phyloP scores from a whole-genome alignment of 2,329 filamentous ascomycete genomes.

The Xylariaceae sp. region DNA sequence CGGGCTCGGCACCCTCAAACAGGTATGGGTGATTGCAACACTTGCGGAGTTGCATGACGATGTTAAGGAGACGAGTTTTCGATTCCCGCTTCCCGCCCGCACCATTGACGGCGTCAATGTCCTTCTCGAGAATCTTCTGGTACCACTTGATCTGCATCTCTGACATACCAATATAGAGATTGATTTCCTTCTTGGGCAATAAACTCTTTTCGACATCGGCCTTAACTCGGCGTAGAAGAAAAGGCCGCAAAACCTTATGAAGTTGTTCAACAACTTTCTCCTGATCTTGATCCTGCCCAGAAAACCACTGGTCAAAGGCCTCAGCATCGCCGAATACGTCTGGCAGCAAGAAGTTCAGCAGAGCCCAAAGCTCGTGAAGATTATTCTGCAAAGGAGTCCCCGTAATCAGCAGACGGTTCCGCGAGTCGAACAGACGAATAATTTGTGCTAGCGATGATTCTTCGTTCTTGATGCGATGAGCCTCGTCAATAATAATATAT shows the following conservation, averaged over 20 bases:
- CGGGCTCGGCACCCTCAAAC: slow-evolving; percentile 94
- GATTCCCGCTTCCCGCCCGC: slow-evolving; percentile 95
- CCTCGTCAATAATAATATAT: slow-evolving; percentile 98
- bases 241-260: slow-evolving; percentile 86
- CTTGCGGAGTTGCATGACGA: slow-evolving; percentile 98
- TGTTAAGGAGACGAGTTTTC: slow-evolving; percentile 94
- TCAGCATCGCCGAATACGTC: slow-evolving; percentile 97
- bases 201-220: slow-evolving; percentile 97
- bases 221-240: slow-evolving; percentile 93
- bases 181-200: slow-evolving; percentile 94
- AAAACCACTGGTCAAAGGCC: slow-evolving; percentile 98
- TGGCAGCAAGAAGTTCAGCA: slow-evolving; percentile 95
- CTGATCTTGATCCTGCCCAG: slow-evolving; percentile 81
- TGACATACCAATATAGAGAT: slow-evolving; percentile 96
- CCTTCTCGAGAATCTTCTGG: slow-evolving; percentile 96
- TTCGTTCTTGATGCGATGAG: slow-evolving; percentile 98
- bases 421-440: slow-evolving; percentile 91
- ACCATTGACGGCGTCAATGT: slow-evolving; percentile 97
- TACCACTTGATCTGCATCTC: slow-evolving; percentile 99
- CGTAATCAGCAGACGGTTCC: slow-evolving; percentile 91
- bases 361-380: slow-evolving; percentile 92
- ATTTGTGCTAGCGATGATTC: slow-evolving; percentile 95
- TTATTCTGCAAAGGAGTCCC: slow-evolving; percentile 98
- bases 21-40: slow-evolving; percentile 99
- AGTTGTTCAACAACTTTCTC: slow-evolving; percentile 95